These are phyloP conservation scores for Globisporangium megalacanthum DNA, from an alignment of 352 stramenopile genomes.

Conservation along the genomic window DNA sequence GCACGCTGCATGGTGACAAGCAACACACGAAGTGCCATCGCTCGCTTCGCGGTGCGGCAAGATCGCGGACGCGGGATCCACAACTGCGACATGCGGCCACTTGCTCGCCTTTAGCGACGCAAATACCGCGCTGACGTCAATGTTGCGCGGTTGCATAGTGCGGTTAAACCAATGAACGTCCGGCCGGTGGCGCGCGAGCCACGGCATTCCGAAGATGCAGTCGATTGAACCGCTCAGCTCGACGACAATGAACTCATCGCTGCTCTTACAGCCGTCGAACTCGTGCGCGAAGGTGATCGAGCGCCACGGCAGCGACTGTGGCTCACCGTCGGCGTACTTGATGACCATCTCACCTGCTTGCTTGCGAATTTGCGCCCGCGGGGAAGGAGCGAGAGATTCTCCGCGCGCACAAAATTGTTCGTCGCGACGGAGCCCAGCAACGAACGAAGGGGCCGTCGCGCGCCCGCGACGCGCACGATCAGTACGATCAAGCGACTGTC, in stretches of 20 bases:
- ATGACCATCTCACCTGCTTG: no score
- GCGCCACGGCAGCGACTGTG: no score
- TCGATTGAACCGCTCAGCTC: conserved; percentile 17
- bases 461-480: conserved; percentile 13
- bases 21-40: no score
- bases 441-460: background rate
- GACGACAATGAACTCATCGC: no score
- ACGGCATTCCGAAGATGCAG: conserved; percentile 26
- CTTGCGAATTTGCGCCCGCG: background rate
- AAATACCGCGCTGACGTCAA: conserved; percentile 14
- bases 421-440: background rate
- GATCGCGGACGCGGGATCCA: conserved; percentile 12
- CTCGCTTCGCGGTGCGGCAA: no score
- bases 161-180: conserved; percentile 16
- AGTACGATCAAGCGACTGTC: conserved; percentile 15
- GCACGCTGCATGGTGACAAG: no score
- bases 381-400: background rate
- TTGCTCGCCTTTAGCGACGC: background rate
- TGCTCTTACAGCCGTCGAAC: no score
- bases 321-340: no score
- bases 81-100: conserved; percentile 12
- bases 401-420: background rate
- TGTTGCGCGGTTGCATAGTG: conserved; percentile 12
- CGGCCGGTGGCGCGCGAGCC: conserved; percentile 17
- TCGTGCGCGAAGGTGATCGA: no score